Evolutionary conservation across 2,329 filamentous ascomycete genomes (phyloP), one percentile per base, ranked within the genome.

Genomic region (Huntiella omanensis): DNA sequence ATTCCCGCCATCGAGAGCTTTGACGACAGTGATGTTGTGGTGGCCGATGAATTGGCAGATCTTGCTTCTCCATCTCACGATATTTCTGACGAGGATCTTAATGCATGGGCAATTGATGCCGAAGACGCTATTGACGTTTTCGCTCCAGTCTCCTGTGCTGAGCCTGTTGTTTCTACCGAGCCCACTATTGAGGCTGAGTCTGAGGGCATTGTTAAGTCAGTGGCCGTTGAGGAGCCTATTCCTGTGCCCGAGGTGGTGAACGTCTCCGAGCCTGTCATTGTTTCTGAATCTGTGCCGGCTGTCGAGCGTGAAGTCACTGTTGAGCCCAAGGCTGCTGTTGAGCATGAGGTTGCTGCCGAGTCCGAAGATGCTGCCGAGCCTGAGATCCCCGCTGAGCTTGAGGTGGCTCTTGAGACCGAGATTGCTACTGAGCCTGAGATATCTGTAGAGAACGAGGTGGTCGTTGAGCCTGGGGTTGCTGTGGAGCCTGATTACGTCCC

Each of bases 171-270:
- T 11, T 34, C 34, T 8, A 11, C 4, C 1, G 34, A 13, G 8
- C 4, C 12, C 4, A 3, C 11, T 12, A 15, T 36, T 36, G 34
- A 36, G 11, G 2, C 34, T 36, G 12, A n/a, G 34, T 6, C 34
- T 36, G 34, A 36, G 11, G 2, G 28, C 17, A 5, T 17, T 16
- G 16, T 8, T 35, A 13, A 35, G 13, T 12, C 40, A 4, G 40
- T 35, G 13, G 16, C 35, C 33, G 19, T 16, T 8, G 35, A 45
- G n/a, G 40, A 43, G 2, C 16, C 39, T 46, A 16, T 38, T 6
- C 5, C 36, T n/a, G 6, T 36, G 43, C 47, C 16, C 43, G 39
- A 28, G 43, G 47, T 33, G 11, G 43, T 49, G 7, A 40, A 44
- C 8, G 33, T 40, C 33, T 35, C 43, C 3, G 40, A 43, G 15